A percentile compares a stretch with the other conserved stretches of the same genome.
Evolutionary conservation across 768 basidiomycete species (phyloP).

Genomic region (Macrolepiota fuliginosa): DNA sequence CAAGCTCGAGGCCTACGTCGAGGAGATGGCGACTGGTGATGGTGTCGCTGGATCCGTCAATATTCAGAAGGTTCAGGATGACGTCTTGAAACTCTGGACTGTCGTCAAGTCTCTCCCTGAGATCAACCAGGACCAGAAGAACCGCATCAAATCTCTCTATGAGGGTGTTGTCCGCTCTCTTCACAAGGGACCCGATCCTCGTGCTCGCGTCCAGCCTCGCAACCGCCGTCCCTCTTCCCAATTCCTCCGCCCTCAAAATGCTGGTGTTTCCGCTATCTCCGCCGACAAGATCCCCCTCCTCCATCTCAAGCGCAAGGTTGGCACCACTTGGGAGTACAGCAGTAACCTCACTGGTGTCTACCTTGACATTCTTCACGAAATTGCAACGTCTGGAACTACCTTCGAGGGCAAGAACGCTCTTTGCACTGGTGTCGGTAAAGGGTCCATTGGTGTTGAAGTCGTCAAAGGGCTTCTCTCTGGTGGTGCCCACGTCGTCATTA

Average conservation of each 20-base stretch:
- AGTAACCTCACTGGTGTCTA: conserved; percentile 95
- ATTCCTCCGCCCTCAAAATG: conserved; percentile 91
- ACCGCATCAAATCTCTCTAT: conserved; percentile 90
- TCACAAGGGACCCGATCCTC: conserved; percentile 71
- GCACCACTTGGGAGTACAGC: conserved; percentile 94
- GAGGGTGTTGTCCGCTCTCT: conserved; percentile 95
- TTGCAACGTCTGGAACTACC: conserved; percentile 96
- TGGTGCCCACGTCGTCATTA: conserved; percentile 95
- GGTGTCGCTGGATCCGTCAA: conserved; percentile 81
- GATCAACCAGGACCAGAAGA: conserved; percentile 96
- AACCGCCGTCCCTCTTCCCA: conserved; percentile 92
- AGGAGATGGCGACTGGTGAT: conserved; percentile 97
- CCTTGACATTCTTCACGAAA: conserved; percentile 95
- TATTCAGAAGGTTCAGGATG: conserved; percentile 96
- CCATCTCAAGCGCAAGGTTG: conserved; percentile 96
- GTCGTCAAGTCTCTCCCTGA: conserved; percentile 96
- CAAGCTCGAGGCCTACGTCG: conserved; percentile 95
- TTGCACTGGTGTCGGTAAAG: conserved; percentile 96
- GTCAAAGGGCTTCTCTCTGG: conserved; percentile 96
- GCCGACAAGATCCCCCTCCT: conserved; percentile 92
- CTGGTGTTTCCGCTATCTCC: conserved; percentile 67
- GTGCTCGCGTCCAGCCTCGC: conserved; percentile 39
- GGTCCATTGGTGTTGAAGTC: conserved; percentile 97
- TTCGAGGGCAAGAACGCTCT: conserved; percentile 99
- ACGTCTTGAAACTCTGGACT: conserved; percentile 95